Evolutionary conservation across 1,284 basidiomycete genomes (phyloP), one percentile per base, ranked within the genome.

Genomic region (Rhodotorula sp.): DNA sequence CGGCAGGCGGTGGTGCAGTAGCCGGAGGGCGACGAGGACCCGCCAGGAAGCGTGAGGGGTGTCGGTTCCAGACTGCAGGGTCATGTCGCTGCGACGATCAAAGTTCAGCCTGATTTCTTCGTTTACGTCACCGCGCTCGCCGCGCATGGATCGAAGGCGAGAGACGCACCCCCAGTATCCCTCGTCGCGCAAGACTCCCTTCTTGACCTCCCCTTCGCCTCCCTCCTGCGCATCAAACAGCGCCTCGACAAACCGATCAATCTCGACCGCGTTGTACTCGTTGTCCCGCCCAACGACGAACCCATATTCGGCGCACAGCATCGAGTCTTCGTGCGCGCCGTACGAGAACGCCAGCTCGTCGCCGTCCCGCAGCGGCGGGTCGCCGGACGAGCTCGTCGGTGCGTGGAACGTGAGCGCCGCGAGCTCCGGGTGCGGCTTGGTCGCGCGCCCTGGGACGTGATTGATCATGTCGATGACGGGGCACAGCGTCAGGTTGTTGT

Each of bases 381-480:
- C 71, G 16, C 49, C 7, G 7, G 76, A 73, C 13, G 55, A 50
- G 4, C 61, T 3, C 1, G 63, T n/a, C 4, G 75, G 75, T 0
- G 61, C 23, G 8, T 68, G 69, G 67, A 75, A 75, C 13, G 66
- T 65, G 19, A 72, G 64, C 53, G 46, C 59, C 45, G 55, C 49
- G 1, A 68, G 52, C 17, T 25, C 46, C 23, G 68, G 55, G 21
- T 65, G 21, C 4, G 68, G 67, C 12, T 71, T 68, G 3, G 66
- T 71, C 8, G 42, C 44, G n/a, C 61, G 64, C 19, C 52, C 69
- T 41, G 68, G 55, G 7, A 16, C 25, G 63, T 77, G 74, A 45
- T 78, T 76, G 70, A 75, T 77, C 75, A 79, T 78, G 70, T 79
- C 79, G 45, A 79, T 73, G 25, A 78, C 75, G 2, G 79, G 78